phyloP scores from a whole-genome alignment of 768 basidiomycete genomes.

The Dictyophora rubrovolvata region DNA sequence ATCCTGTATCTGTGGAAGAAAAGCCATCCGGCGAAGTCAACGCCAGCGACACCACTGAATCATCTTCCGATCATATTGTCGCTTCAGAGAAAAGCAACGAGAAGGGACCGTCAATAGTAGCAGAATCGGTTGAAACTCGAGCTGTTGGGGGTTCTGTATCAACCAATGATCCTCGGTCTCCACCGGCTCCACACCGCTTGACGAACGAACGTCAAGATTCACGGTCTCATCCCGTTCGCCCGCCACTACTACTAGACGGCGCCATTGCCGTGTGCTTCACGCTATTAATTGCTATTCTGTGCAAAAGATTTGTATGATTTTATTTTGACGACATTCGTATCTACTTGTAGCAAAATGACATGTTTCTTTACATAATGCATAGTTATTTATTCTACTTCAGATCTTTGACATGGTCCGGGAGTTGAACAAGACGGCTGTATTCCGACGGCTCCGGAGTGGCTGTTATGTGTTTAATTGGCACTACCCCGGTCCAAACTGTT shows the following conservation, averaged over 20 bases:
- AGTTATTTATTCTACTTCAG: background rate
- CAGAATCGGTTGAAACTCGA: slow-evolving; percentile 17
- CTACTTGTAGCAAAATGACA: background rate
- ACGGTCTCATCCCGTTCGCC: slow-evolving; percentile 18
- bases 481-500: slow-evolving; percentile 6
- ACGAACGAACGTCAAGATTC: background rate
- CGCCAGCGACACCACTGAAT: slow-evolving; percentile 11
- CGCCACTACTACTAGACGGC: slow-evolving; percentile 61
- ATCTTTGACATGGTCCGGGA: slow-evolving; percentile 3
- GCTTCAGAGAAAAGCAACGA: background rate
- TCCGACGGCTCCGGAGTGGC: background rate
- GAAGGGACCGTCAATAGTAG: background rate
- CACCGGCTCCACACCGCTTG: background rate
- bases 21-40: background rate
- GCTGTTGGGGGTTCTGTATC: background rate
- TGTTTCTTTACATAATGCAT: background rate
- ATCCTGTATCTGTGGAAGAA: slow-evolving; percentile 31
- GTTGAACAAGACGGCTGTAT: background rate
- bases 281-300: slow-evolving; percentile 57
- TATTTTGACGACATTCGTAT: background rate
- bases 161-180: slow-evolving; percentile 12
- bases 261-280: slow-evolving; percentile 66
- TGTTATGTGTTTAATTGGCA: background rate
- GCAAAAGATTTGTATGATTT: slow-evolving; percentile 38
- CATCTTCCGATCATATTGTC: slow-evolving; percentile 5